These are phyloP conservation scores for Spathaspora sp. DNA, from an alignment of 1,139 yeast species.

Conservation along the genomic window DNA sequence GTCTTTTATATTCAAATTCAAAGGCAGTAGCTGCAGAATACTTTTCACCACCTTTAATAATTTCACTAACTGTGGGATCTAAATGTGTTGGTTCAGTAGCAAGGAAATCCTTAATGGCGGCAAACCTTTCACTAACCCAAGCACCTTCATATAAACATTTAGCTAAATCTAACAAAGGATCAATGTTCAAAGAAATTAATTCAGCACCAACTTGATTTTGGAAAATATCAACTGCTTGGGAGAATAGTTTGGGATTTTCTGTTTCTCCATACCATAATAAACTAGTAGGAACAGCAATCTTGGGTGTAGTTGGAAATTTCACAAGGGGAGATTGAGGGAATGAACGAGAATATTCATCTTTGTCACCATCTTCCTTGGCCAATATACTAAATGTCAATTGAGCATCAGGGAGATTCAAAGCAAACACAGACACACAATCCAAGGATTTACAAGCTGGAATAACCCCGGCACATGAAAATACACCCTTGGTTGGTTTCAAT, in stretches of 20 bases:
- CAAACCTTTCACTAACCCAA: constrained; percentile 97
- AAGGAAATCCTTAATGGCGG: constrained; percentile 75
- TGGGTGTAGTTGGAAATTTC: constrained; percentile 58
- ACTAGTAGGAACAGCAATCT: constrained; percentile 70
- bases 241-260: constrained; percentile 70
- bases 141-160: constrained; percentile 91
- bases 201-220: constrained; percentile 54
- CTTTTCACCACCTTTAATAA: constrained; percentile 74
- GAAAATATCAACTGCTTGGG: constrained; percentile 59
- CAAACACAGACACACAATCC: constrained; percentile 87
- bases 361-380: constrained; percentile 68
- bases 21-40: constrained; percentile 82
- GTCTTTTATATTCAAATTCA: constrained; percentile 81
- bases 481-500: constrained; percentile 88
- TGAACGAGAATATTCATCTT: constrained; percentile 77
- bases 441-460: constrained; percentile 97
- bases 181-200: constrained; percentile 63
- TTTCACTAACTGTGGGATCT: constrained; percentile 80
- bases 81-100: constrained; percentile 68
- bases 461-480: constrained; percentile 80
- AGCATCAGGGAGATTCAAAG: constrained; percentile 78
- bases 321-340: constrained; percentile 66
- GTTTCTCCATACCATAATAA: constrained; percentile 79
- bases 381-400: constrained; percentile 68
- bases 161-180: constrained; percentile 79